Evolutionary conservation across 2,329 filamentous ascomycete species (phyloP).

Genomic region (Periconia digitata): DNA sequence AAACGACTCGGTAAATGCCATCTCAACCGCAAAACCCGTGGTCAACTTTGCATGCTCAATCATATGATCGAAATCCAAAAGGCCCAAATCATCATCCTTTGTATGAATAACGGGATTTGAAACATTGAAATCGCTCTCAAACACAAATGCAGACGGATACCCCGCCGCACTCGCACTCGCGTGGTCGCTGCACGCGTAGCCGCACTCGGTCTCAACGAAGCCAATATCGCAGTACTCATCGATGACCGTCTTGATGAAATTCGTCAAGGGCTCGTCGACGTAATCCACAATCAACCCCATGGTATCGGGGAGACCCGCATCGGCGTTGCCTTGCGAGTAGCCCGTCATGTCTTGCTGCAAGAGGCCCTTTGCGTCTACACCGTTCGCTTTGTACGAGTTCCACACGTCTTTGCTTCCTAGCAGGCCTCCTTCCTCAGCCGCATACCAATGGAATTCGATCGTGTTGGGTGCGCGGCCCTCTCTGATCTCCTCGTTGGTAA

Average conservation of each 20-base stretch:
- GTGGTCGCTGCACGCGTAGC: slow-evolving; percentile 79
- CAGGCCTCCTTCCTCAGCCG: slow-evolving; percentile 82
- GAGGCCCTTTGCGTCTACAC: slow-evolving; percentile 85
- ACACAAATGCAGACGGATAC: slow-evolving; percentile 73
- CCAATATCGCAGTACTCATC: slow-evolving; percentile 82
- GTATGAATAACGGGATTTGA: slow-evolving; percentile 66
- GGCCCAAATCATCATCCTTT: slow-evolving; percentile 67
- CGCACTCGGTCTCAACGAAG: slow-evolving; percentile 82
- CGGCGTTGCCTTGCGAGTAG: slow-evolving; percentile 75
- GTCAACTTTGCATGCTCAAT: slow-evolving; percentile 83
- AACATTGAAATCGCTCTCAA: slow-evolving; percentile 66
- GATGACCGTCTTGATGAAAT: slow-evolving; percentile 85
- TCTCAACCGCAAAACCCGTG: slow-evolving; percentile 76
- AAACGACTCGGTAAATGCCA: slow-evolving; percentile 63
- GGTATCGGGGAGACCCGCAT: slow-evolving; percentile 75
- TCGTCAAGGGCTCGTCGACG: slow-evolving; percentile 76
- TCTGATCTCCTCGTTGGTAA: slow-evolving; percentile 68
- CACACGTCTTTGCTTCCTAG: slow-evolving; percentile 89
- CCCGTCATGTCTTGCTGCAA: slow-evolving; percentile 94
- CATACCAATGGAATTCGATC: slow-evolving; percentile 93
- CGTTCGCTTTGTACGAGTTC: slow-evolving; percentile 70
- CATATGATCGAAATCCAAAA: slow-evolving; percentile 82
- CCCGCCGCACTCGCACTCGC: slow-evolving; percentile 71
- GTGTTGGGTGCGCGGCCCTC: slow-evolving; percentile 76
- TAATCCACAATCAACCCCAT: slow-evolving; percentile 91